These are phyloP conservation scores for Echium plantagineum DNA, from an alignment of 257 asterid species.

Conservation along the genomic window DNA sequence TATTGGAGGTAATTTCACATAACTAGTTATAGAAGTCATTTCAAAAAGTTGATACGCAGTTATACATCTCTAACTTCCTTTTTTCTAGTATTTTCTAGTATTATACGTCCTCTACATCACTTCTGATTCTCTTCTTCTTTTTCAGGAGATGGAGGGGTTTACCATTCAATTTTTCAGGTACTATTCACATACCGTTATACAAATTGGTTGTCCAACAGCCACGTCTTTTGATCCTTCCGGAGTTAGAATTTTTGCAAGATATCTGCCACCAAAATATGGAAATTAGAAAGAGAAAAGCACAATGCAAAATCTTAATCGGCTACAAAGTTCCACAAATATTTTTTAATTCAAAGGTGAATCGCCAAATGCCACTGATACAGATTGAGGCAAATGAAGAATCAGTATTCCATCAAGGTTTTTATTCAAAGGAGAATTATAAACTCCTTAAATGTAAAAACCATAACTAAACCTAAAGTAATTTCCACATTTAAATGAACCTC, in stretches of 20 bases:
- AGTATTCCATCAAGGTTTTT: too few species aligned
- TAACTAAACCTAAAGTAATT: background rate
- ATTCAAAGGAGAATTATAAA: background rate
- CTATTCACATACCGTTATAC: conserved; percentile 63
- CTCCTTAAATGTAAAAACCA: background rate
- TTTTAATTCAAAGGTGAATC: too few species aligned
- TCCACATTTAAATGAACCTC: background rate
- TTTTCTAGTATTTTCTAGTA: too few species aligned
- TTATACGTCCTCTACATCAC: background rate
- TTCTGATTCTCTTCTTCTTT: background rate
- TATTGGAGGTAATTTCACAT: background rate
- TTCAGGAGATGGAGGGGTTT: background rate
- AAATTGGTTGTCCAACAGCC: conserved; percentile 89
- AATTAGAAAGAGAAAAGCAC: background rate
- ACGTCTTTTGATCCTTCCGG: conserved; percentile 95
- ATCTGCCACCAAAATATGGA: conserved; percentile 32
- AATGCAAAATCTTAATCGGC: background rate
- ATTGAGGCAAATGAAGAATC: too few species aligned
- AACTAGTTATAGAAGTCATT: background rate
- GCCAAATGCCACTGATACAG: too few species aligned
- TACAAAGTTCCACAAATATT: background rate
- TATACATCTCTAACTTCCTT: too few species aligned
- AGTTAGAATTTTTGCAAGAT: conserved; percentile 79
- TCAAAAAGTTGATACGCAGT: too few species aligned
- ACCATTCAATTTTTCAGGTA: conserved; percentile 3